These are phyloP conservation scores for Sanghuangporus weigelae DNA, from an alignment of 1,284 basidiomycete species.

Conservation along the genomic window DNA sequence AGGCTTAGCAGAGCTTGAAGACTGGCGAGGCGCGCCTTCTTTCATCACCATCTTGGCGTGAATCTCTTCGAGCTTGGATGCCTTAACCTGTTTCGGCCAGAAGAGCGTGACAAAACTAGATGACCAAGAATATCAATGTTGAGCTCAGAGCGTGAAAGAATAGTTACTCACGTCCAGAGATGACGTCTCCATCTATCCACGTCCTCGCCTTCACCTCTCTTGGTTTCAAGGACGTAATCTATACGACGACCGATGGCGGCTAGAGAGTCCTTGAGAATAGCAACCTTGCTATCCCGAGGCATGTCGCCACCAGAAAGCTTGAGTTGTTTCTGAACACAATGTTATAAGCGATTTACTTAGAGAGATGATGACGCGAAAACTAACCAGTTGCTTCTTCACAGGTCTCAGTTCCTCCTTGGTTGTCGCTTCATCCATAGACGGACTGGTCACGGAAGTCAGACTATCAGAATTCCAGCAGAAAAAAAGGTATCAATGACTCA, in stretches of 20 bases:
- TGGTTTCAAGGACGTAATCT: constrained; percentile 75
- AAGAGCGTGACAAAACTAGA: constrained; percentile 87
- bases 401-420: constrained; percentile 97
- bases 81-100: constrained; percentile 96
- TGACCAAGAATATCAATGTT: constrained; percentile 16
- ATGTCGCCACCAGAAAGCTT: constrained; percentile 91
- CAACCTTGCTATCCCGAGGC: constrained; percentile 91
- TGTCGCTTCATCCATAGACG: constrained; percentile 92
- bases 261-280: constrained; percentile 92
- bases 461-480: not conserved
- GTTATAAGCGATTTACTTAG: not conserved
- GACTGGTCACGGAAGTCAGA: constrained; percentile 38
- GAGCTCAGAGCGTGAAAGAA: not conserved
- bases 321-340: constrained; percentile 72
- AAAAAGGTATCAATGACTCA: constrained; percentile 33
- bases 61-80: constrained; percentile 86
- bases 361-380: constrained; percentile 25
- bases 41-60: constrained; percentile 92
- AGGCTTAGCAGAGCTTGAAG: constrained; percentile 42
- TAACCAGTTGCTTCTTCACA: constrained; percentile 91
- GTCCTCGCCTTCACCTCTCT: constrained; percentile 74
- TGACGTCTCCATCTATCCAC: constrained; percentile 87
- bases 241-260: constrained; percentile 93
- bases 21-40: constrained; percentile 52
- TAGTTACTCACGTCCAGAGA: constrained; percentile 82